A percentile compares a stretch with the other conserved stretches of the same genome.
Evolutionary conservation across 192 early-diverging fungal species (phyloP).

Genomic region (Dimargaris xerosporica): DNA sequence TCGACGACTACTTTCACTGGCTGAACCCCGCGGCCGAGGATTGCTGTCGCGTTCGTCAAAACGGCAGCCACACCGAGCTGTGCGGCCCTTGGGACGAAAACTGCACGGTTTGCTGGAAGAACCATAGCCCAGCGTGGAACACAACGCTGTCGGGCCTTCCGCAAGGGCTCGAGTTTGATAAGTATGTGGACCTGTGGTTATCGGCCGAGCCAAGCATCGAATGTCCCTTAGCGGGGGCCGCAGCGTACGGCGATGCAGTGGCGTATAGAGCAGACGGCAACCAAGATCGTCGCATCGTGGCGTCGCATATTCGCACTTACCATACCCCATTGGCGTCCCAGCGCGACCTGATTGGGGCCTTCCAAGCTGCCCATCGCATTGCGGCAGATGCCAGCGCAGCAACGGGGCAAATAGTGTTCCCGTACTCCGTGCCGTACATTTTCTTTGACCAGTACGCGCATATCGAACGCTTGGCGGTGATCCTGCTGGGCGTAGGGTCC

Average conservation of each 20-base stretch:
- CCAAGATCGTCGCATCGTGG: conserved; percentile 18
- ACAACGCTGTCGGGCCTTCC: conserved; percentile 40
- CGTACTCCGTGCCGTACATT: conserved; percentile 47
- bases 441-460: conserved; percentile 52
- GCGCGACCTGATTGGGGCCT: conserved; percentile 38
- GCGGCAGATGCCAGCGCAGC: conserved; percentile 27
- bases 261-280: conserved; percentile 18
- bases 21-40: conserved; percentile 35
- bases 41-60: conserved; percentile 26
- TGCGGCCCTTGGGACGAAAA: conserved; percentile 35
- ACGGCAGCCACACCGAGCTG: conserved; percentile 15
- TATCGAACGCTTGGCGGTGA: conserved; percentile 30
- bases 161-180: conserved; percentile 36
- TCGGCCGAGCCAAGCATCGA: conserved; percentile 28
- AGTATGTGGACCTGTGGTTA: conserved; percentile 35
- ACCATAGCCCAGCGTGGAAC: conserved; percentile 31
- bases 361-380: conserved; percentile 37
- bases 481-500: conserved; percentile 33
- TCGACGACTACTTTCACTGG: conserved; percentile 51
- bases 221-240: conserved; percentile 46
- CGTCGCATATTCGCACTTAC: conserved; percentile 45
- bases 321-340: conserved; percentile 40
- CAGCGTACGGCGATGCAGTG: conserved; percentile 45
- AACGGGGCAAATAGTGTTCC: conserved; percentile 31
- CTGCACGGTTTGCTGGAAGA: conserved; percentile 28